Evolutionary conservation across 1,139 yeast species (phyloP).

Genomic region (Debaryomycetaceae sp.): DNA sequence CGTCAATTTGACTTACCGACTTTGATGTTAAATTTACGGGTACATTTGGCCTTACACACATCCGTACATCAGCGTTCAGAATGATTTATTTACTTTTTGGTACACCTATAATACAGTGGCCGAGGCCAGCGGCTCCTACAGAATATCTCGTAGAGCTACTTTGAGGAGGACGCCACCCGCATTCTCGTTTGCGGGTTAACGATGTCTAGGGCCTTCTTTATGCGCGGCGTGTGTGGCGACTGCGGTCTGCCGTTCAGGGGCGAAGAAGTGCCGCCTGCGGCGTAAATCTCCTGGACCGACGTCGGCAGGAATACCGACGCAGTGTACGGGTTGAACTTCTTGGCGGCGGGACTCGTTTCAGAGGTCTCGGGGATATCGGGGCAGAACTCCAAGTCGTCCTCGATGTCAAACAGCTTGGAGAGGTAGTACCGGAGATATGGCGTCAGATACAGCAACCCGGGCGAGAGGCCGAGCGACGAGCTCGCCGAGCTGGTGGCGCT

Average conservation of each 20-base stretch:
- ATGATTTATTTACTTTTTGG: too few relatives aligned
- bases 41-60: too few relatives aligned
- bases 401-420: constrained; percentile 59
- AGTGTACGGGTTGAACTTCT: constrained; percentile 57
- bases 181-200: constrained; percentile 76
- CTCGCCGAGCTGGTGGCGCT: constrained; percentile 7
- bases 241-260: constrained; percentile 9
- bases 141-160: too few relatives aligned
- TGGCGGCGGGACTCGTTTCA: constrained; percentile 21
- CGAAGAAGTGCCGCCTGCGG: constrained; percentile 6
- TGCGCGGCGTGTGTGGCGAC: constrained; percentile 52
- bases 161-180: constrained; percentile 54
- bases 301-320: constrained; percentile 53
- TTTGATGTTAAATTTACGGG: too few relatives aligned
- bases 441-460: constrained; percentile 1
- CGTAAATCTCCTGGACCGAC: constrained; percentile 12
- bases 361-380: constrained; percentile 45
- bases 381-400: constrained; percentile 64
- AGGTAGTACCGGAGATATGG: constrained; percentile 44
- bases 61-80: too few relatives aligned
- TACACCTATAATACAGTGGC: too few relatives aligned
- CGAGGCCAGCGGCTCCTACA: too few relatives aligned
- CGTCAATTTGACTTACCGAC: too few relatives aligned
- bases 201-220: constrained; percentile 64
- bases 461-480: constrained; percentile 5